Conservation (phyloP, 352 stramenopile genomes). For the Thalassiosira mediterranea region DNA sequence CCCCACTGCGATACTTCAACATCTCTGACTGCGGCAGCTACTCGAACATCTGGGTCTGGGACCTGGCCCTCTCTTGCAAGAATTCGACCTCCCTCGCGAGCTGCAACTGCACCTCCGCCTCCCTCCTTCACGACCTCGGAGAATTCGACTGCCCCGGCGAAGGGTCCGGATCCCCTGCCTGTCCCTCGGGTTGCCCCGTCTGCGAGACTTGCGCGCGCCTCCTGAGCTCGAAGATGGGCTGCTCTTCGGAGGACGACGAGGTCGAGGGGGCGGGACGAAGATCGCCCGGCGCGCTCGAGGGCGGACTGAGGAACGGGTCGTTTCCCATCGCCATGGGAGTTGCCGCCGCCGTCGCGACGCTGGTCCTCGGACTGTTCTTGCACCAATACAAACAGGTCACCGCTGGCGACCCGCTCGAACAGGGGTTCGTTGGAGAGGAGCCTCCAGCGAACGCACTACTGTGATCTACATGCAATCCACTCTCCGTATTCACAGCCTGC, state of each 20-base stretch:
- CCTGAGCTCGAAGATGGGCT: conserved; percentile 13
- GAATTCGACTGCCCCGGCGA: conserved; percentile 20
- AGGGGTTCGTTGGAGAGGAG: conserved; percentile 3
- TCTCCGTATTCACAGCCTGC: no score
- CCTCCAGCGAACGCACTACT: conserved; percentile 1
- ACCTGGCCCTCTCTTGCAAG: conserved; percentile 62
- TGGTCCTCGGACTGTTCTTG: background rate
- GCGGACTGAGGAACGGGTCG: background rate
- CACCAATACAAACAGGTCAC: conserved; percentile 8
- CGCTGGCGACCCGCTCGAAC: background rate
- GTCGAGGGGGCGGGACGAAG: background rate
- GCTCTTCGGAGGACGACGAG: background rate
- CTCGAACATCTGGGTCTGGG: conserved; percentile 65
- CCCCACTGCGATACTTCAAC: conserved; percentile 53
- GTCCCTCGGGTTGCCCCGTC: conserved; percentile 56
- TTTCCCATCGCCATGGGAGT: conserved; percentile 27
- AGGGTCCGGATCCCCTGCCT: conserved; percentile 22
- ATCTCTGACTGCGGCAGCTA: conserved; percentile 66
- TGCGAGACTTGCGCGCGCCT: conserved; percentile 63
- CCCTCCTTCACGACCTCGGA: conserved; percentile 46
- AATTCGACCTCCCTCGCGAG: conserved; percentile 18
- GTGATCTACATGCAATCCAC: no score
- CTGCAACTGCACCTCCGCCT: conserved; percentile 62
- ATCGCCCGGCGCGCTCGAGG: no score
- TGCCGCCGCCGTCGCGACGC: conserved; percentile 7